These are phyloP conservation scores for Mallotus nudiflorus DNA, from an alignment of 345 rosid genomes.

Conservation along the genomic window DNA sequence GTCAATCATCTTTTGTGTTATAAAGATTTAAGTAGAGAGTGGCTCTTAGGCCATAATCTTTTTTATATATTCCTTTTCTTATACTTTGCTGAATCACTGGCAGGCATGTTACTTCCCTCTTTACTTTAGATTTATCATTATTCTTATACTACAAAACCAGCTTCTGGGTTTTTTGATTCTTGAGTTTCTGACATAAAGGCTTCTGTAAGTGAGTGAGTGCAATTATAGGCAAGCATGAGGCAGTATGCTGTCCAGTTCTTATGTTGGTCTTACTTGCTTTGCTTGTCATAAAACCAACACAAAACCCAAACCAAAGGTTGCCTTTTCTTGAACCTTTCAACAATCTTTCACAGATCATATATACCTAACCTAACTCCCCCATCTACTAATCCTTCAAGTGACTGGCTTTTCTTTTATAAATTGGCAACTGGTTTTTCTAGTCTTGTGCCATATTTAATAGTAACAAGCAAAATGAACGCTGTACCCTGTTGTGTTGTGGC, in stretches of 20 bases:
- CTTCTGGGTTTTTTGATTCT: constrained; percentile 35
- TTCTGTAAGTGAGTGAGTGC: constrained; percentile 34
- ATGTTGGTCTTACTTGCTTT: constrained; percentile 18
- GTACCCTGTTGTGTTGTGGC: constrained; percentile 30
- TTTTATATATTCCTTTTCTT: constrained; percentile 41
- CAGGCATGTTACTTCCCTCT: constrained; percentile 45
- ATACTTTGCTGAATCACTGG: constrained; percentile 45
- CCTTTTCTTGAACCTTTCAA: constrained; percentile 21
- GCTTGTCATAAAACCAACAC: constrained; percentile 7
- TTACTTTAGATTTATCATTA: not conserved
- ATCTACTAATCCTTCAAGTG: constrained; percentile 14
- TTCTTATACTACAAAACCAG: constrained; percentile 15
- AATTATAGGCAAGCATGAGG: constrained; percentile 29
- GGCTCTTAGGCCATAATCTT: constrained; percentile 24
- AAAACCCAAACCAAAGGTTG: constrained; percentile 27
- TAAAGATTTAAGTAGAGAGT: constrained; percentile 38
- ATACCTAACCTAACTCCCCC: constrained; percentile 12
- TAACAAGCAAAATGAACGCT: constrained; percentile 29
- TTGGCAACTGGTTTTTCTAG: constrained; percentile 10
- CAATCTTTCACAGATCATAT: not conserved
- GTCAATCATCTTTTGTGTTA: constrained; percentile 40
- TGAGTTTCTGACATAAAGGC: constrained; percentile 30
- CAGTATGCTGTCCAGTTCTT: constrained; percentile 18
- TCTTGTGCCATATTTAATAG: constrained; percentile 33
- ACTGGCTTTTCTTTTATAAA: constrained; percentile 6